A percentile compares a stretch with the other conserved stretches of the same genome.
These are phyloP conservation scores for Asclepias syriaca DNA, from an alignment of 257 asterid species.

Conservation along the genomic window DNA sequence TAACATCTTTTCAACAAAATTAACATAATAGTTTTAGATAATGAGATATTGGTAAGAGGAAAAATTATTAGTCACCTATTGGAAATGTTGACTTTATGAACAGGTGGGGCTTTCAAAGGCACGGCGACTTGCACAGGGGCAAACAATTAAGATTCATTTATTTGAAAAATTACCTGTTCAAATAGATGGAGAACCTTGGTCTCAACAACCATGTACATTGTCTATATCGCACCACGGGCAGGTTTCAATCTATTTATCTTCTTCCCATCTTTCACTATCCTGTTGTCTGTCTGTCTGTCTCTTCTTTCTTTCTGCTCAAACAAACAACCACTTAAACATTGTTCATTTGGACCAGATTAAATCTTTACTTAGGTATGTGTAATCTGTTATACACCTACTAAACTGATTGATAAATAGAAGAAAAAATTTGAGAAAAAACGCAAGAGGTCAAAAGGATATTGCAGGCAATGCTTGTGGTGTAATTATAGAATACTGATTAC, in stretches of 20 bases:
- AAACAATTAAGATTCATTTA: conserved; percentile 81
- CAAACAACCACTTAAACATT: background rate
- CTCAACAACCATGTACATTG: conserved; percentile 80
- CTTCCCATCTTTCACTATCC: conserved; percentile 2
- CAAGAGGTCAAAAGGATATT: background rate
- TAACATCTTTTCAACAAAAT: background rate
- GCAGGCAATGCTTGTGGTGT: background rate
- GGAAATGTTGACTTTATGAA: conserved; percentile 8
- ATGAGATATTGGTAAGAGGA: no score
- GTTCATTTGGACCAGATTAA: background rate
- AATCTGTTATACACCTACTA: background rate
- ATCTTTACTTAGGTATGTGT: background rate
- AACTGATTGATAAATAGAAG: background rate
- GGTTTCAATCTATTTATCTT: conserved; percentile 34
- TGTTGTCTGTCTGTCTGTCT: background rate
- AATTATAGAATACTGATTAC: background rate
- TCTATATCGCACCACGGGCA: conserved; percentile 90
- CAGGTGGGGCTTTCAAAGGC: conserved; percentile 99
- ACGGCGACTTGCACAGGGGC: conserved; percentile 95
- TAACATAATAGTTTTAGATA: background rate
- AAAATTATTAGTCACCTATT: background rate
- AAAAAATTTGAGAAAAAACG: background rate
- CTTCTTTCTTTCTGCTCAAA: no score
- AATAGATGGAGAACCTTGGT: conserved; percentile 98
- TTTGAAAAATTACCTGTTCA: conserved; percentile 88